Conservation (phyloP, 1,284 basidiomycete genomes). For the Ceratorhiza oryzae-sativae region DNA sequence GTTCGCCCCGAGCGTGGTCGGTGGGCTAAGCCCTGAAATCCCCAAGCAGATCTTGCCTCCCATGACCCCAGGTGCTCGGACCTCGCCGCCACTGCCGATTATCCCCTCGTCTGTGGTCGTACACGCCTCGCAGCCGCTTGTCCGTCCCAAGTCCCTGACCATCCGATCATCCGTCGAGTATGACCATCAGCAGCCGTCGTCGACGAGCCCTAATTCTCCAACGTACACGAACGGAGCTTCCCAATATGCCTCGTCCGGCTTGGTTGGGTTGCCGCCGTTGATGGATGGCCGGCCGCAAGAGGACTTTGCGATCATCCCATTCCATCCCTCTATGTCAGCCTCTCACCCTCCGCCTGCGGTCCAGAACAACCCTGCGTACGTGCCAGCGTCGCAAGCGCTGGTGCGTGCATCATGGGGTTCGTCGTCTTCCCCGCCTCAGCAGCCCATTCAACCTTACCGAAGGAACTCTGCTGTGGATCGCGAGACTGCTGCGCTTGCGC, state of each 20-base stretch:
- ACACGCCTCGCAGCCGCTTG: slow-evolving; percentile 13
- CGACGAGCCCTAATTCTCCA: slow-evolving; percentile 25
- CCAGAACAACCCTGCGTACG: slow-evolving; percentile 34
- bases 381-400: slow-evolving; percentile 47
- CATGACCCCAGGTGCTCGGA: background rate
- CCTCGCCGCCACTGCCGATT: slow-evolving; percentile 7
- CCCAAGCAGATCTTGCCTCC: slow-evolving; percentile 21
- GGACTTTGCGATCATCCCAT: slow-evolving; percentile 33
- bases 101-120: slow-evolving; percentile 10
- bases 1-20: slow-evolving; percentile 28
- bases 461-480: slow-evolving; percentile 65
- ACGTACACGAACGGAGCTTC: background rate
- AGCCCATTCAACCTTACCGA: slow-evolving; percentile 4
- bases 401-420: slow-evolving; percentile 36
- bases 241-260: background rate
- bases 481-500: slow-evolving; percentile 60
- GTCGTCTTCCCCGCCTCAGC: slow-evolving; percentile 23
- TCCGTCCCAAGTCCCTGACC: slow-evolving; percentile 24
- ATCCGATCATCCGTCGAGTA: background rate
- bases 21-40: slow-evolving; percentile 16
- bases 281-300: slow-evolving; percentile 12
- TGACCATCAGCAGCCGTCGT: slow-evolving; percentile 1
- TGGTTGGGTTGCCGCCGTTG: slow-evolving; percentile 5
- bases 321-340: slow-evolving; percentile 31
- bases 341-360: slow-evolving; percentile 24